Evolutionary conservation across 495 filamentous ascomycete species (phyloP).

Genomic region (Amphirosellinia nigrospora): DNA sequence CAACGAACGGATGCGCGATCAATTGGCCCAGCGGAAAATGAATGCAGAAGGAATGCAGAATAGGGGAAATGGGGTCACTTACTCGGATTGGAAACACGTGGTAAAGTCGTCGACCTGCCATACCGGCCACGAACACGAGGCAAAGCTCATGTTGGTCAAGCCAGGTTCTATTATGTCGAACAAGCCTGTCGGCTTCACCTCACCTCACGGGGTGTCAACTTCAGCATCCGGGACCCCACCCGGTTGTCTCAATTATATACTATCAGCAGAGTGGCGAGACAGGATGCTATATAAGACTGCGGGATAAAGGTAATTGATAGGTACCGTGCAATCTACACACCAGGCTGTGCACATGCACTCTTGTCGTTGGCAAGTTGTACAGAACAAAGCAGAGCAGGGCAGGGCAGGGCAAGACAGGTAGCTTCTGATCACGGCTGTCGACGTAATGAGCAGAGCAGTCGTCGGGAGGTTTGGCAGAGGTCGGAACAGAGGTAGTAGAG

Average conservation of each 20-base stretch:
- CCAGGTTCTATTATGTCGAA: conserved; percentile 4
- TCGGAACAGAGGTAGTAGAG: neutral
- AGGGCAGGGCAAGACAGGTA: neutral
- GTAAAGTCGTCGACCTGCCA: conserved; percentile 92
- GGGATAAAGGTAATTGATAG: conserved; percentile 5
- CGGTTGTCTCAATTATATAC: neutral
- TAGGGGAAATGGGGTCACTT: conserved; percentile 42
- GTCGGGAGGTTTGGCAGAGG: neutral
- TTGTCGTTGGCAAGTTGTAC: neutral
- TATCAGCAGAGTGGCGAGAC: conserved; percentile 1
- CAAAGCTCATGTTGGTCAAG: conserved; percentile 58
- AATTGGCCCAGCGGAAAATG: neutral
- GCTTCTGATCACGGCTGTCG: neutral
- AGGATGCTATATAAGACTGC: neutral
- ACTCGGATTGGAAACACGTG: conserved; percentile 88
- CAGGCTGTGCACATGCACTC: neutral
- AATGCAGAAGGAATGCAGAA: conserved; percentile 7
- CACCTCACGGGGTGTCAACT: conserved; percentile 20
- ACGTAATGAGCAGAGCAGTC: neutral
- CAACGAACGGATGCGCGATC: neutral
- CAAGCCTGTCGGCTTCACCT: conserved; percentile 11
- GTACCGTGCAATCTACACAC: neutral
- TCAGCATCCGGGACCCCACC: conserved; percentile 20
- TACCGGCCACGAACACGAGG: conserved; percentile 76
- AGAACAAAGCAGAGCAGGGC: neutral